phyloP scores from a whole-genome alignment of 1,139 yeast genomes.

The Pichia sp. region DNA sequence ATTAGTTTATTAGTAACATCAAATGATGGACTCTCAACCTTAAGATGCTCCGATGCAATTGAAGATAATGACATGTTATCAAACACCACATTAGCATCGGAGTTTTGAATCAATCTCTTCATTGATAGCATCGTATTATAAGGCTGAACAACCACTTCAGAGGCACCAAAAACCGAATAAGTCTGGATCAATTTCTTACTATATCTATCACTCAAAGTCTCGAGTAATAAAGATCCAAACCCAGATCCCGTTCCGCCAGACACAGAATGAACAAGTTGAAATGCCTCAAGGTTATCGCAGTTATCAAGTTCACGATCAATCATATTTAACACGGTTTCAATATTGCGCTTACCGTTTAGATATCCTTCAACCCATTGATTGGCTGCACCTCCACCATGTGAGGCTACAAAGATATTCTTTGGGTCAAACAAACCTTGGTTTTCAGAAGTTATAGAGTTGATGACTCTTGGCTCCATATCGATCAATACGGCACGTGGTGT shows the following conservation, averaged over 20 bases:
- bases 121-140: conserved; percentile 82
- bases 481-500: conserved; percentile 83
- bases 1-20: conserved; percentile 80
- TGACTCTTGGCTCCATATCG: conserved; percentile 89
- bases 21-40: conserved; percentile 42
- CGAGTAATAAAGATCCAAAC: conserved; percentile 76
- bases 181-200: conserved; percentile 81
- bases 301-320: conserved; percentile 88
- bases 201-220: conserved; percentile 71
- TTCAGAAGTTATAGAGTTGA: conserved; percentile 43
- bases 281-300: conserved; percentile 84
- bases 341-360: conserved; percentile 60
- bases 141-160: conserved; percentile 97
- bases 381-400: conserved; percentile 87
- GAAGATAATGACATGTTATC: conserved; percentile 81
- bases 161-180: conserved; percentile 76
- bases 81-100: conserved; percentile 82
- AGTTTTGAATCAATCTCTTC: conserved; percentile 70
- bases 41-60: conserved; percentile 50
- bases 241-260: conserved; percentile 99
- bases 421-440: conserved; percentile 67
- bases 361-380: conserved; percentile 95
- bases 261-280: conserved; percentile 89
- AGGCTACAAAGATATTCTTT: conserved; percentile 70
- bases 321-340: conserved; percentile 71